Evolutionary conservation across 768 basidiomycete species (phyloP), one percentile per base, ranked within the genome.

Genomic region (Russula vinacea): DNA sequence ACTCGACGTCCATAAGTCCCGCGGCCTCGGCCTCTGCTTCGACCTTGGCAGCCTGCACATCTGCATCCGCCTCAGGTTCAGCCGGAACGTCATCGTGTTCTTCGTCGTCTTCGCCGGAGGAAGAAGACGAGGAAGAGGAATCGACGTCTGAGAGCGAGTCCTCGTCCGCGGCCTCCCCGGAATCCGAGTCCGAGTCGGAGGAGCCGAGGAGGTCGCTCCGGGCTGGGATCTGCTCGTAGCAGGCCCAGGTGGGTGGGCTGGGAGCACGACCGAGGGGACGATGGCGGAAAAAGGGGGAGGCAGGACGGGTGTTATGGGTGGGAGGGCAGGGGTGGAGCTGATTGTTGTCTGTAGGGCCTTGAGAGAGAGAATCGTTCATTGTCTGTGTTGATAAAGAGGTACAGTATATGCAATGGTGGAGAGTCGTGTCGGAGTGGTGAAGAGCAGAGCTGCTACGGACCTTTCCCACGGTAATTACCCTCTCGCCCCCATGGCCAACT

Each of bases 191-290:
- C 10, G 63, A 64, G 5, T 82, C 84, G 76, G 79, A 84, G 14
- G 68, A 56, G 7, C 60, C 58, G 5, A 64, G 47, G 29, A 60
- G 53, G 45, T 64, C 63, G 40, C 53, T 64, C 17, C 63, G 63
- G 4, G 63, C 63, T 7, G 63, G 87, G 74, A 92, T 92, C 82
- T 92, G 89, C 81, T 92, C 90, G 75, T 92, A 92, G 80, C 89
- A 92, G 13, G 89, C 89, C 90, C 90, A 92, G 0, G 89, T 91
- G 29, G 90, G 89, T 2, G 90, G 90, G 3, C 89, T 90, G 19
- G 90, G 85, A 44, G 90, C 90, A 58, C 90, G 83, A 26, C 90
- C 90, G 68, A 91, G 84, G 47, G 83, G 82, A 68, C 89, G 88
- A 57, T 86, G 84, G 59, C 88, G 76, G 61, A 79, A 87, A 76